Evolutionary conservation across 2,329 filamentous ascomycete species (phyloP), one percentile per base, ranked within the genome.

Genomic region (Diplodia scrobiculata): DNA sequence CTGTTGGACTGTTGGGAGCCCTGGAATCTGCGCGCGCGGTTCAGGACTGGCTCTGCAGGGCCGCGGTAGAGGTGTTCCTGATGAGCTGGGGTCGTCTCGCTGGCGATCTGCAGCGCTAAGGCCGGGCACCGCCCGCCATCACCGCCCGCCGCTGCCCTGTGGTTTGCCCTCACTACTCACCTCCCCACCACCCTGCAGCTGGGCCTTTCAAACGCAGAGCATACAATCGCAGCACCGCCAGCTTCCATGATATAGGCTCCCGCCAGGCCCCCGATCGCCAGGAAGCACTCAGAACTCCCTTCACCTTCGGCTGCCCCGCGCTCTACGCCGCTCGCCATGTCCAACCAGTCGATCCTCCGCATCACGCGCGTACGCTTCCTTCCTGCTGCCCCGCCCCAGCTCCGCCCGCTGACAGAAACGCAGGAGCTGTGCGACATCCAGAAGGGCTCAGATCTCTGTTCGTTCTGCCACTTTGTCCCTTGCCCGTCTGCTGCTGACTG

Each of bases 361-460:
- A 94, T 96, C 78, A 91, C 91, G 69, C 91, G 91, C 82, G 90
- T 92, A 82, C 71, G 82, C 78, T 67, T 47, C 52, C 50, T 50
- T 32, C 36, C 48, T 21, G 47, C 47, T 38, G 52, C 55, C 36
- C 63, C 47, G 59, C 48, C 63, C n/a, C 51, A 50, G 45, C 7
- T 52, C 25, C 38, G n/a, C 50, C 19, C 66, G 60, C 67, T 73
- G 53, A 74, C 65, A 27, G 14, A 60, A 14, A 45, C 27, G 38
- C 73, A 95, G 90, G 94, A 97, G 81, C 85, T 97, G 70, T 86
- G 88, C 73, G 90, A 95, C 71, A 88, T 97, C 67, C 91, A 97
- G 77, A 89, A 89, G 76, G 89, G 87, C 69, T 86, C 87, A 21
- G 93, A 97, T 78, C 83, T 97, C 38, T 96, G 91, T 94, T 84